Base-by-base conservation (phyloP, 345 rosid genomes). In the Populus deltoides region DNA sequence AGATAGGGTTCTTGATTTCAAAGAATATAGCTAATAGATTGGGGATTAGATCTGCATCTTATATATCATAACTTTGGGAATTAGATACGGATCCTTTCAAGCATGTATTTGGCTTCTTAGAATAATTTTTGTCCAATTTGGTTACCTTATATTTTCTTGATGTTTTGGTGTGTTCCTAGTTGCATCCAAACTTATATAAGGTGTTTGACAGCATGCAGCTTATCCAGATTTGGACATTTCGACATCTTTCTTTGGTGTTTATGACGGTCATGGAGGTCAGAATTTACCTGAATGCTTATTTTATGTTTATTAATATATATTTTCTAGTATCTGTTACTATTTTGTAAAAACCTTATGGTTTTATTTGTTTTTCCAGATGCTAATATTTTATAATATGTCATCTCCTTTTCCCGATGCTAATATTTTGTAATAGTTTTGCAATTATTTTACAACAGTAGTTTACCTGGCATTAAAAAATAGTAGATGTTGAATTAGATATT, bases 221-320 rank as follows among this genome's bases (percentile, higher is more conserved):
- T 80, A 80, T 75, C 82, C 75, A 62, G 88, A 90, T 85, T 81
- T 94, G 80, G 99, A 96, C 86, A 82, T 85, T 77, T 86, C 86
- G 63, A 89, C 97, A 79, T 90, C 97, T 27, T 94, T 96, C 92
- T 93, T 92, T 80, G 98, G 98, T 83, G 98, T 96, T 70, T 93
- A 92, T 83, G 98, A 94, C 89, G 99, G 98, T 71, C 99, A 96
- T 83, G 98, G 99, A 92, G 98, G 99, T 94, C 87, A 85, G 85
- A 45, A 51, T 72, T 68, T 74, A 63, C 38, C 63, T 71, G 70
- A 57, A 22, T 79, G 11, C 65, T 55, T 43, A 18, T 33, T 47
- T 35, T 43, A 17, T 18, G 13, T 25, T 10, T 15, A 24, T 59
- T 13, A 9, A 36, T 66, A 16, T 10, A 18, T 10, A 25, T 57